Evolutionary conservation across 495 filamentous ascomycete species (phyloP).

Genomic region (Neurospora sp.): DNA sequence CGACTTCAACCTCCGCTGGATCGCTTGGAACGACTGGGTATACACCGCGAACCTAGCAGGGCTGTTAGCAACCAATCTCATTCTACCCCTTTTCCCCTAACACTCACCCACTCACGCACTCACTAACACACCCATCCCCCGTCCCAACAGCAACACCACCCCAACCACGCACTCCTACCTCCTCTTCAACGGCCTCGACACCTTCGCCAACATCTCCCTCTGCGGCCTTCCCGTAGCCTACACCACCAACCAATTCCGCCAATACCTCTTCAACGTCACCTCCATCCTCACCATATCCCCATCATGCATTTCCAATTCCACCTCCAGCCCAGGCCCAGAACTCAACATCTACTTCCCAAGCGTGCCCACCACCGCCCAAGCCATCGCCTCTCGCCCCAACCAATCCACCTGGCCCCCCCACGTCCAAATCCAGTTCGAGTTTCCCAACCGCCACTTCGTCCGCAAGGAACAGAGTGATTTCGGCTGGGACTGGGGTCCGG

Average conservation of each 20-base stretch:
- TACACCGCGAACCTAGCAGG: slow-evolving; percentile 43
- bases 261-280: slow-evolving; percentile 59
- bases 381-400: slow-evolving; percentile 44
- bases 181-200: slow-evolving; percentile 58
- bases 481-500: slow-evolving; percentile 65
- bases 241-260: slow-evolving; percentile 63
- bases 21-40: slow-evolving; percentile 51
- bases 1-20: slow-evolving; percentile 54
- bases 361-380: neutral
- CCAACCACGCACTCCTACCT: slow-evolving; percentile 32
- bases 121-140: too few relatives aligned
- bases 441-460: slow-evolving; percentile 50
- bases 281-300: slow-evolving; percentile 25
- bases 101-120: too few relatives aligned
- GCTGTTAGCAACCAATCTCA: slow-evolving; percentile 38
- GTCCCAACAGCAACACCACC: slow-evolving; percentile 7
- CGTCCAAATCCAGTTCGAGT: slow-evolving; percentile 41
- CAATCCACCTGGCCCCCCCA: slow-evolving; percentile 43
- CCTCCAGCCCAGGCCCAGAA: slow-evolving; percentile 25
- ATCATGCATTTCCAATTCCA: slow-evolving; percentile 25
- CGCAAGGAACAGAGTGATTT: slow-evolving; percentile 64
- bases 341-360: slow-evolving; percentile 43
- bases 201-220: slow-evolving; percentile 51
- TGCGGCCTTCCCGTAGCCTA: slow-evolving; percentile 51
- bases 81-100: too few relatives aligned